These are phyloP conservation scores for Leucosporidium scottii DNA, from an alignment of 768 basidiomycete species.

Conservation along the genomic window DNA sequence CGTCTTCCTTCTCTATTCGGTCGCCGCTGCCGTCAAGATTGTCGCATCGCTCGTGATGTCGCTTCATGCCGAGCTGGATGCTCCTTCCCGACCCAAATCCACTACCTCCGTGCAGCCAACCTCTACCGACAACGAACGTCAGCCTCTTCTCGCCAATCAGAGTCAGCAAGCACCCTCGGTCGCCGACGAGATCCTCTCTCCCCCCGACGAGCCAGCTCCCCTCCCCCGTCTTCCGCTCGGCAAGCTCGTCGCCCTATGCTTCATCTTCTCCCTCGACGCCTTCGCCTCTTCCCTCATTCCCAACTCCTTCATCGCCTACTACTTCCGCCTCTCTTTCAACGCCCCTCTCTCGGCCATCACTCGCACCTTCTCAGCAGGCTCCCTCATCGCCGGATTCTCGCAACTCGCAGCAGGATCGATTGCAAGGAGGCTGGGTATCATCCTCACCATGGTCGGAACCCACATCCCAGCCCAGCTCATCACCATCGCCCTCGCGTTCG, in stretches of 20 bases:
- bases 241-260: slow-evolving; percentile 22
- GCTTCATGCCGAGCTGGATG: slow-evolving; percentile 13
- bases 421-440: slow-evolving; percentile 13
- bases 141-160: slow-evolving; percentile 12
- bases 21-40: slow-evolving; percentile 12
- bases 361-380: slow-evolving; percentile 8
- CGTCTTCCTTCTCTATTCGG: slow-evolving; percentile 18
- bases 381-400: slow-evolving; percentile 11
- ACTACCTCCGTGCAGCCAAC: fast-evolving
- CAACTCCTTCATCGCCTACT: slow-evolving; percentile 25
- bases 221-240: slow-evolving; percentile 4
- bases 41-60: slow-evolving; percentile 12
- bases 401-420: slow-evolving; percentile 14
- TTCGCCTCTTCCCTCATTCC: slow-evolving; percentile 25
- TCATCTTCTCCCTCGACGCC: slow-evolving; percentile 22
- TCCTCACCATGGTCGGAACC: slow-evolving; percentile 26
- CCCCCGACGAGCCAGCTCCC: background rate
- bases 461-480: slow-evolving; percentile 26
- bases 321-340: slow-evolving; percentile 2
- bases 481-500: slow-evolving; percentile 14
- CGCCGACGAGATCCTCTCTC: background rate
- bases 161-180: background rate
- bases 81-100: background rate
- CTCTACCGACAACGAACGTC: slow-evolving; percentile 2
- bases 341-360: slow-evolving; percentile 17